phyloP scores from a whole-genome alignment of 2,329 filamentous ascomycete species.

The Neonectria faginata region DNA sequence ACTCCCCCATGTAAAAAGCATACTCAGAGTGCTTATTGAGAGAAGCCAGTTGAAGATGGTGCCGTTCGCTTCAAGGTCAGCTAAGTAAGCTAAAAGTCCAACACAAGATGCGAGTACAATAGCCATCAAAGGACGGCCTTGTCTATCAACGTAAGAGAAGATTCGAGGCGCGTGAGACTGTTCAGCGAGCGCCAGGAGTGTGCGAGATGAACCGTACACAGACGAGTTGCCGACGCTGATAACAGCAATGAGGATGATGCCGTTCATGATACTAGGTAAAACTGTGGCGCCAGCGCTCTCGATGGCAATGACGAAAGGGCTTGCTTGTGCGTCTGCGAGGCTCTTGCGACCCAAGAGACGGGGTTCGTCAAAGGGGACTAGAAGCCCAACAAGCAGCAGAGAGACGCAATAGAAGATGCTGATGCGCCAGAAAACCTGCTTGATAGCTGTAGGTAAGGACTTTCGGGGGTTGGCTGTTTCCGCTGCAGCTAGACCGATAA shows the following conservation, averaged over 20 bases:
- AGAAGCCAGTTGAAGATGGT: slow-evolving; percentile 83
- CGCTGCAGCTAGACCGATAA: slow-evolving; percentile 80
- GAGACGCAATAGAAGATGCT: slow-evolving; percentile 89
- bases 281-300: slow-evolving; percentile 83
- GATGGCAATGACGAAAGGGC: slow-evolving; percentile 94
- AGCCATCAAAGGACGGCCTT: slow-evolving; percentile 80
- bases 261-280: slow-evolving; percentile 90
- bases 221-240: slow-evolving; percentile 91
- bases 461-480: slow-evolving; percentile 84
- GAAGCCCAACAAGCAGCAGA: slow-evolving; percentile 81
- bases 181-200: slow-evolving; percentile 88
- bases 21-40: slow-evolving; percentile 76
- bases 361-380: slow-evolving; percentile 78
- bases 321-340: slow-evolving; percentile 75
- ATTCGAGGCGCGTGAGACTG: slow-evolving; percentile 83
- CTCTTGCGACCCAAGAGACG: slow-evolving; percentile 69
- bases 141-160: slow-evolving; percentile 83
- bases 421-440: slow-evolving; percentile 96
- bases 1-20: slow-evolving; percentile 82
- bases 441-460: slow-evolving; percentile 86
- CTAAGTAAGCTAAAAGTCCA: slow-evolving; percentile 82
- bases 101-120: slow-evolving; percentile 75
- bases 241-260: slow-evolving; percentile 91
- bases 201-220: slow-evolving; percentile 92
- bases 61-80: slow-evolving; percentile 68